Base-by-base conservation (phyloP, 495 filamentous ascomycete species). In the Neurospora sp. region DNA sequence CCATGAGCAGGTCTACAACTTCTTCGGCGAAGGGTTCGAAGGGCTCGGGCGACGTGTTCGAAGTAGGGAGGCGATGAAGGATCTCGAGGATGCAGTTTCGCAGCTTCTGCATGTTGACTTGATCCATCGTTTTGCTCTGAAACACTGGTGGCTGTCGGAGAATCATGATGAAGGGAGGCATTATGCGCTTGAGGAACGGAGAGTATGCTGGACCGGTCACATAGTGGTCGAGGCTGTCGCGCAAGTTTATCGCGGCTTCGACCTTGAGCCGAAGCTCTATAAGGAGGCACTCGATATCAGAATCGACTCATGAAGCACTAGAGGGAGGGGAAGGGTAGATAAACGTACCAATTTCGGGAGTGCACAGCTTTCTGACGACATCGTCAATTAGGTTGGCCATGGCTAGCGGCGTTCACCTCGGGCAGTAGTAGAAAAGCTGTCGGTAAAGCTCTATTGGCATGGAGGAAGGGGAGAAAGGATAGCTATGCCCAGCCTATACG, bases 31-130 rank as follows among this genome's bases (percentile, higher is more conserved):
- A 96, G 4, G 91, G 92, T 80, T 97, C 93, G 77, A 97, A 88
- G 7, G 87, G 88, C 74, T 97, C 94, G 35, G 90, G 83, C 9
- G 92, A 91, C 8, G 79, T 74, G 70, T 84, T 89, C 77, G 78
- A 72, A 0, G 93, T 94, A 6, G 95, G 96, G 71, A 99, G 79
- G 69, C 96, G 90, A 82, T 98, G 94, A 4, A 99, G 84, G 69
- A 97, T 98, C 80, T 99, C 96, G 71, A 99, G 91, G 27, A 94
- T 87, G 76, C 92, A 94, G 80, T 94, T 94, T 69, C 96, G 91
- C 70, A 98, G 82, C 87, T 93, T 94, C 91, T 97, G 83, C 22
- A 73, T 53, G 61, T 73, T 71, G 73, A 91, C 90, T 86, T 97
- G 94, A 71, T 97, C 96, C 68, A 89, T 87, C 3, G 92, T 93